A percentile compares a stretch with the other conserved stretches of the same genome.
Evolutionary conservation across 2,329 filamentous ascomycete genomes (phyloP).

Genomic region (Pleoardoris graminearum): DNA sequence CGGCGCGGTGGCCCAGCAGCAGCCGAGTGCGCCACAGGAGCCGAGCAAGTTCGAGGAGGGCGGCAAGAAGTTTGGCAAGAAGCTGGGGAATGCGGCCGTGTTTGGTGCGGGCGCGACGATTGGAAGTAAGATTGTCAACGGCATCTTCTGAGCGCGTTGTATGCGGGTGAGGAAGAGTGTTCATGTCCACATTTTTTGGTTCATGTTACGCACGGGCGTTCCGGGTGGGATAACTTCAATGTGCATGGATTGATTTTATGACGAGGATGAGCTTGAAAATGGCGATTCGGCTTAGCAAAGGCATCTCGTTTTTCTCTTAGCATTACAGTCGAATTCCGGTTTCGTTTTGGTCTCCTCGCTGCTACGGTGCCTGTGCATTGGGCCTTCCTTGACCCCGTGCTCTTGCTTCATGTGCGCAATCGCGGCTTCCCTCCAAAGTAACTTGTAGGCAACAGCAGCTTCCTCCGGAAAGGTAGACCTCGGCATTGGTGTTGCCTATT

Average conservation of each 20-base stretch:
- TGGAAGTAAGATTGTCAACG: constrained; percentile 86
- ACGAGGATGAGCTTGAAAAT: background rate
- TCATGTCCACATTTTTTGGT: constrained; percentile 1
- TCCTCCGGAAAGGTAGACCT: too few species aligned
- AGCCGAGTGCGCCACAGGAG: constrained; percentile 44
- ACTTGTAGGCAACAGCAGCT: too few species aligned
- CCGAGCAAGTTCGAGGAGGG: constrained; percentile 70
- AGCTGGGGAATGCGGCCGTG: constrained; percentile 81
- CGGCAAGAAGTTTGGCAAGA: constrained; percentile 96
- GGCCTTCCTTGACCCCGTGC: background rate
- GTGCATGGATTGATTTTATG: background rate
- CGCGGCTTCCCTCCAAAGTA: background rate
- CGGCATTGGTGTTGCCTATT: too few species aligned
- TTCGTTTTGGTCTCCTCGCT: background rate
- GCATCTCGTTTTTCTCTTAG: background rate
- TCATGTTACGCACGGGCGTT: constrained; percentile 3
- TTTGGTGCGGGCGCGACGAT: constrained; percentile 93
- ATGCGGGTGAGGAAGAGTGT: background rate
- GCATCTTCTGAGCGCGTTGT: constrained; percentile 69
- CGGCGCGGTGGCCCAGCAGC: constrained; percentile 16
- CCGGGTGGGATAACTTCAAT: background rate
- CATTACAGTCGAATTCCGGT: background rate
- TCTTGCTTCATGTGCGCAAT: background rate
- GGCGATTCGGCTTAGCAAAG: background rate
- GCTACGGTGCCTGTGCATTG: background rate